Base-by-base conservation (phyloP, 2,329 filamentous ascomycete genomes). In the Plectosphaerella cucumerina region DNA sequence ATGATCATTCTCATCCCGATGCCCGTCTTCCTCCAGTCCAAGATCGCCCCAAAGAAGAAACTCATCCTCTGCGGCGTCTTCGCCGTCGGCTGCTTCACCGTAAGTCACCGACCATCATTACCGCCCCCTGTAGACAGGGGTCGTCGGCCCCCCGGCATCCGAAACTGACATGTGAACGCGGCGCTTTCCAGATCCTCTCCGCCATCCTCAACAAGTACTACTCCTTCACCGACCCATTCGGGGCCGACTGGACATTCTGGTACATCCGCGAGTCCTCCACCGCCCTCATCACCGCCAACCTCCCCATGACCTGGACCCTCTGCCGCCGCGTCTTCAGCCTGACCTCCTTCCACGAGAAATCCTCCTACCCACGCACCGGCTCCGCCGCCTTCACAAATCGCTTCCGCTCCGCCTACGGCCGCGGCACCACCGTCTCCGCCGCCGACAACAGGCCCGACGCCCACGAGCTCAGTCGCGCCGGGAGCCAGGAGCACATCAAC, bases 1-100 rank as follows among this genome's bases (percentile, higher is more conserved):
- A 72, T 80, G 66, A 84, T 86, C 60, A 75, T 85, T 23, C 59
- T 72, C 4, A 75, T 85, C 18, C 80, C 81, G 1, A 70, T 85
- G 55, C 80, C 81, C 2, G 56, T 77, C 22, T 69, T 85, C 22
- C 56, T 77, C 11, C 71, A 71, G 22, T 72, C 81, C 1, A 71
- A 74, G 44, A 67, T 85, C 2, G 66, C 71, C 6, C 39, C 68
- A 1, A 77, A 72, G 60, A 75, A 80, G 59, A 85, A 84, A 62
- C 49, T 75, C 0, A 69, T 81, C 1, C 70, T 85, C 1, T 69
- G 69, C 45, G 62, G 61, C 5, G 67, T 78, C 22, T 77, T 78
- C 51, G 65, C 69, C 10, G 58, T 78, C 31, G 75, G 74, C 9
- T 54, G 66, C 34, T 78, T 78, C 47, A 76, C 75, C 1, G 73